Evolutionary conservation across 306 rosid species (phyloP), one percentile per base, ranked within the genome.

Genomic region (Echinosophora koreensis): DNA sequence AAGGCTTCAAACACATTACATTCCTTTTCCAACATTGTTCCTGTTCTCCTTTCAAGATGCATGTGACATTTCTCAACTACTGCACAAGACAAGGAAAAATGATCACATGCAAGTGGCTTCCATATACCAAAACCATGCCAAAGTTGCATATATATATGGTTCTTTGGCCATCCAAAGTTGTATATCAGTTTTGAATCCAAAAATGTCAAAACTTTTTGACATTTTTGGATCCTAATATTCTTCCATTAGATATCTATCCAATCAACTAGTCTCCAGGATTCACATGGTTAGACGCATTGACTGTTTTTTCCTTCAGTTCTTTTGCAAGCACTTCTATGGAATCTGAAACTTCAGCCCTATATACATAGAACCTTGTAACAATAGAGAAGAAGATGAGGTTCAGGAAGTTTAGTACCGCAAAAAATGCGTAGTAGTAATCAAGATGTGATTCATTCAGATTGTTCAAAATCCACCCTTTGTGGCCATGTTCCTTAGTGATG

Each of bases 301-400:
- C 72, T 44, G 69, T 38, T 17, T 81, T 81, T 76, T 84, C 92
- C 88, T 82, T 86, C 83, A 94, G 67, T 73, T 90, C 93, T 41
- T 84, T 84, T 0, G 93, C 77, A 10, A 94, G 93, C 15, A 86
- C 84, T 68, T 82, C 15, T 16, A 92, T 92, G 8, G 98, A 90
- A 81, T 89, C 88, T 1, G 96, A 92, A 62, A 95, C 88, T 71
- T 95, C 97, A 28, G 84, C 97, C 81, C 71, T 92, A 59, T 95
- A 90, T 16, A 85, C 96, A 64, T 90, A 89, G 50, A 71, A 71
- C 88, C 81, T 88, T n/a, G 76, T 18, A 0, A 87, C 88, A 28
- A 83, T 30, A 8, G 84, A 16, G 11, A 89, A 91, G 72, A 90
- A 77, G 76, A 76, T 18, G 5, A 90, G 73, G 90, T 93, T 91